Conservation (phyloP, 192 early-diverging fungal genomes). For the Linnemannia hyalina region DNA sequence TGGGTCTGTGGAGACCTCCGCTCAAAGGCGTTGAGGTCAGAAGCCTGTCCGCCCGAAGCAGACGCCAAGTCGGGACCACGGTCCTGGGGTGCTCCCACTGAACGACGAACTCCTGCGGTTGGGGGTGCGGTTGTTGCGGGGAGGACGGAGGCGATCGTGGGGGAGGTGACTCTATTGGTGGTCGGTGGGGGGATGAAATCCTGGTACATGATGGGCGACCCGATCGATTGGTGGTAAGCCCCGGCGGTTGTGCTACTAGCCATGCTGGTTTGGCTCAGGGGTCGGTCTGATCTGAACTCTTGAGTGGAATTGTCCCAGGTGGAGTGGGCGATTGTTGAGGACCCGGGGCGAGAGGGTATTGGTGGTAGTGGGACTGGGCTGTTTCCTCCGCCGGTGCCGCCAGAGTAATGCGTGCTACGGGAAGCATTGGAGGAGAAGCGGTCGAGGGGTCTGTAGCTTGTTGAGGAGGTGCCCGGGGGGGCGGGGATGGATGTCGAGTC, state of each 20-base stretch:
- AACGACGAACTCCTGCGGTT: background rate
- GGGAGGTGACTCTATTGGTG: background rate
- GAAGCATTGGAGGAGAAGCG: background rate
- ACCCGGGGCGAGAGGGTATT: background rate
- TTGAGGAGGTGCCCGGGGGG: background rate
- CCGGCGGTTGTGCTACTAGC: background rate
- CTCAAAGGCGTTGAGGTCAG: constrained; percentile 40
- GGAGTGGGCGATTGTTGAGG: background rate
- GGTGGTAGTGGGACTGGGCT: background rate
- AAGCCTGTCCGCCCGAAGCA: constrained; percentile 21
- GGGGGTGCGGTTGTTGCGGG: background rate
- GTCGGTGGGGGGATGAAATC: constrained; percentile 1
- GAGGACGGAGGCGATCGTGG: constrained; percentile 12
- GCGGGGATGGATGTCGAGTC: background rate
- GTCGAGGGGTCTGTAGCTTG: background rate
- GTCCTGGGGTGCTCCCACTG: constrained; percentile 39
- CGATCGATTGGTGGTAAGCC: background rate
- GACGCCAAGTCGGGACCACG: constrained; percentile 5
- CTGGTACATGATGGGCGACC: background rate
- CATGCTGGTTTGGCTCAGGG: background rate
- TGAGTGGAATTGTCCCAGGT: background rate
- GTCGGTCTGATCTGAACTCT: background rate
- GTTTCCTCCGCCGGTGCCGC: background rate
- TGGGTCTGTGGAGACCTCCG: constrained; percentile 33
- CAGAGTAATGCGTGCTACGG: background rate